Conservation (phyloP, 164 flowering plant species). For the Vitis amurensis region DNA sequence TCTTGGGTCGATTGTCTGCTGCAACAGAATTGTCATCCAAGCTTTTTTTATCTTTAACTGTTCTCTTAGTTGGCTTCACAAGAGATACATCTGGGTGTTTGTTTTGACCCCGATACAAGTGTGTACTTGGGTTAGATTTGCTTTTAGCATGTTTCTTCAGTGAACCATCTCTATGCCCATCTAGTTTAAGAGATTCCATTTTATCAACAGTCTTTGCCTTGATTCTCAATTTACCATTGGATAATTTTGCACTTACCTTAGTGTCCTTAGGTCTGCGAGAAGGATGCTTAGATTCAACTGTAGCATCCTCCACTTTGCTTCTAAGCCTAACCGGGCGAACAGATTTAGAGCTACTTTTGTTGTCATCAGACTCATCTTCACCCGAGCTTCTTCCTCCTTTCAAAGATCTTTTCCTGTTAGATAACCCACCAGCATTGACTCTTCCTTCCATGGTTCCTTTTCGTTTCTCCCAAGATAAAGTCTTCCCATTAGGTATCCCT, state of each 20-base stretch:
- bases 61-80: conserved; percentile 28
- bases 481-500: conserved; percentile 4
- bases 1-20: conserved; percentile 41
- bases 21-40: conserved; percentile 25
- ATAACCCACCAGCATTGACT: background rate
- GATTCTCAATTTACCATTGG: conserved; percentile 9
- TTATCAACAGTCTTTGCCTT: conserved; percentile 11
- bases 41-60: conserved; percentile 21
- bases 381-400: background rate
- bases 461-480: conserved; percentile 8
- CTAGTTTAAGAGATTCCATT: conserved; percentile 9
- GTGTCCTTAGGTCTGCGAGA: conserved; percentile 4
- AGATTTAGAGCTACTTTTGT: conserved; percentile 8
- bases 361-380: conserved; percentile 10
- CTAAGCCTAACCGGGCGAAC: conserved; percentile 27
- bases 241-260: conserved; percentile 1
- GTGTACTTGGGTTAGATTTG: conserved; percentile 15
- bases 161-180: conserved; percentile 12
- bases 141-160: conserved; percentile 19
- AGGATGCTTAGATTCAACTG: conserved; percentile 8
- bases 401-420: background rate
- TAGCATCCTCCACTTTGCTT: background rate
- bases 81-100: conserved; percentile 14
- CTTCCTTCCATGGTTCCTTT: conserved; percentile 8
- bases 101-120: conserved; percentile 11